Evolutionary conservation across 164 flowering plant genomes (phyloP), one percentile per base, ranked within the genome.

Genomic region (Vitis cinerea): DNA sequence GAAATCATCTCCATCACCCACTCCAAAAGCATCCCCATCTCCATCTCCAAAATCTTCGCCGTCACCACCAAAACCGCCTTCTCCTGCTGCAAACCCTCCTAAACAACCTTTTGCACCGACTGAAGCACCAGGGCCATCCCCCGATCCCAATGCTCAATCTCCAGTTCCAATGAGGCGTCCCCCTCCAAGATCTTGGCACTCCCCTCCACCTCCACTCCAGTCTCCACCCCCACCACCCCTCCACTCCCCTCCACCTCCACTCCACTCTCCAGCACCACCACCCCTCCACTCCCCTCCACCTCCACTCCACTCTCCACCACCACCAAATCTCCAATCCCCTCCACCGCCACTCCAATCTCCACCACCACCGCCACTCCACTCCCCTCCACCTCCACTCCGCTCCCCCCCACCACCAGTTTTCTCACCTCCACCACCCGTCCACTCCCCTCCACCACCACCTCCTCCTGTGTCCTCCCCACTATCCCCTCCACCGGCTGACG

Each of bases 331-430:
- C 14, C 60, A 55, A 8, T 66, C 69, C 14, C 71, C 71, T 0
- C 72, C 65, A 53, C 63, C 74, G 47, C 71, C 71, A 59, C n/a
- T 55, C 9, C 59, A 61, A 7, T 67, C 76, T 27, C 74, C 80
- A 14, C 67, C 72, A 60, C 76, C 73, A 7, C 27, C 27, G 27
- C 27, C 27, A 59, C 59, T 13, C 30, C 37, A 10, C 48, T 23
- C 59, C 3, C 49, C 72, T 2, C 55, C 31, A 6, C 61, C 55
- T 1, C 66, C 64, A 0, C 56, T 70, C 2, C 69, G 61, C 9
- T 65, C 75, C 14, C 72, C 78, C 48, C 71, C 71, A 49, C 61
- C 68, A 3, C 74, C 69, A 48, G 50, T 61, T 3, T 11, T 17
- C 5, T 50, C 61, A 14, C 65, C 74, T 1, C 72, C 69, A 37